Evolutionary conservation across 148 eudicot genomes (phyloP).

Genomic region (Polygonum maritimum): DNA sequence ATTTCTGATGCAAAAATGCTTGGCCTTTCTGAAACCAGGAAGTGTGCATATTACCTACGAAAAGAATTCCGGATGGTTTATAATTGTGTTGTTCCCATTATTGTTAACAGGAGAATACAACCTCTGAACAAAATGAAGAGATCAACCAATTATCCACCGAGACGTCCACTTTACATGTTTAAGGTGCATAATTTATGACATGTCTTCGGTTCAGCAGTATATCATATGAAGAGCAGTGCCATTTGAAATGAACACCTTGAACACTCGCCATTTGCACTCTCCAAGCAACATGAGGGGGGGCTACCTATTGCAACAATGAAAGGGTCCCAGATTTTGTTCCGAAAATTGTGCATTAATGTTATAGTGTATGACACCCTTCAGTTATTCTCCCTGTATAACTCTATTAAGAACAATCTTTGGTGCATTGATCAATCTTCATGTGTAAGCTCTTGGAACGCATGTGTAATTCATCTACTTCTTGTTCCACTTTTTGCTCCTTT

Average conservation of each 20-base stretch:
- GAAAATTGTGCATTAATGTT: neutral
- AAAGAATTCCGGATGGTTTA: neutral
- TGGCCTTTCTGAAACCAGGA: neutral
- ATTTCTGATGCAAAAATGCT: neutral
- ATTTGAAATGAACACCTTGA: neutral
- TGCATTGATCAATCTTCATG: too few species aligned
- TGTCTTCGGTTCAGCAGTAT: neutral
- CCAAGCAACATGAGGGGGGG: neutral
- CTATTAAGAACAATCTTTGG: neutral
- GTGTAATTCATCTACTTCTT: neutral
- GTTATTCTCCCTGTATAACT: neutral
- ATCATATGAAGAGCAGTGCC: neutral
- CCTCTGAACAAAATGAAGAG: neutral
- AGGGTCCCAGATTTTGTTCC: neutral
- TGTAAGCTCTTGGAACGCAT: neutral
- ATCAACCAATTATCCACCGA: slow-evolving; percentile 2
- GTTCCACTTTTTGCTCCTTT: neutral
- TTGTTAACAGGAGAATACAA: neutral
- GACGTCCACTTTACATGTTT: neutral
- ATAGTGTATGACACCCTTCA: neutral
- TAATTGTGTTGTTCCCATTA: neutral
- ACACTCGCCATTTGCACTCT: neutral
- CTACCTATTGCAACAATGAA: too few species aligned
- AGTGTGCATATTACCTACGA: neutral
- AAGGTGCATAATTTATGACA: neutral